Percentiles rank a stretch among this genome's conserved stretches.
These are phyloP conservation scores for Cytospora chrysosperma DNA, from an alignment of 2,329 filamentous ascomycete genomes.

Conservation along the genomic window DNA sequence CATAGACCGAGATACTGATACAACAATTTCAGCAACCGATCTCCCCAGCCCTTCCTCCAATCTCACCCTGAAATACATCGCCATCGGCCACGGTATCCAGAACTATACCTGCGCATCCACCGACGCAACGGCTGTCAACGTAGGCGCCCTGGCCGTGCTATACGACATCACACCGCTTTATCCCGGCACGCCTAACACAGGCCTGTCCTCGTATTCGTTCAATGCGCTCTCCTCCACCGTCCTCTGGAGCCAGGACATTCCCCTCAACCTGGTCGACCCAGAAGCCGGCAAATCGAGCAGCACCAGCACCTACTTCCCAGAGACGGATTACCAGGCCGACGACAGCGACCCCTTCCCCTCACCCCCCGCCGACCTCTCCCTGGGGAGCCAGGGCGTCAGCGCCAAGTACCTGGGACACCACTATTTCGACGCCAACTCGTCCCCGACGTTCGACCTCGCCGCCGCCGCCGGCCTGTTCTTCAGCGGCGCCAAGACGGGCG, in stretches of 20 bases:
- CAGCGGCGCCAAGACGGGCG: slow-evolving; percentile 48
- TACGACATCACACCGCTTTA: slow-evolving; percentile 57
- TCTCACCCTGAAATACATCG: slow-evolving; percentile 52
- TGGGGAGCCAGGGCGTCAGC: slow-evolving; percentile 33
- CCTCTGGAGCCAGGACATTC: slow-evolving; percentile 43
- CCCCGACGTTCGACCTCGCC: slow-evolving; percentile 61
- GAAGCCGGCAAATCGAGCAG: slow-evolving; percentile 28
- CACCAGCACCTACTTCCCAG: slow-evolving; percentile 31
- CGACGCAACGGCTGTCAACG: slow-evolving; percentile 37
- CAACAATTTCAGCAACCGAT: slow-evolving; percentile 36
- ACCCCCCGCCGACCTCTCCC: slow-evolving; percentile 39
- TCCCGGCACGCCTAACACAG: slow-evolving; percentile 40
- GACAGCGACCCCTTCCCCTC: slow-evolving; percentile 45
- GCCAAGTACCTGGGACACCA: slow-evolving; percentile 60
- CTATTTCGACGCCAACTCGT: slow-evolving; percentile 57
- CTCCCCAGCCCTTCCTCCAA: slow-evolving; percentile 43
- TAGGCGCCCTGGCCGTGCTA: slow-evolving; percentile 59
- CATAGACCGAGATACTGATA: not conserved
- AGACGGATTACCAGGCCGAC: slow-evolving; percentile 41
- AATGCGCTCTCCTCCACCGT: slow-evolving; percentile 39
- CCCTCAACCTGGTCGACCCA: slow-evolving; percentile 45
- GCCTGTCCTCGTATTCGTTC: slow-evolving; percentile 42
- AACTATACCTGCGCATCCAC: slow-evolving; percentile 63
- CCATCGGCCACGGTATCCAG: slow-evolving; percentile 64
- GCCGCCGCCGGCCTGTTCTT: slow-evolving; percentile 38